phyloP scores from a whole-genome alignment of 1,284 basidiomycete species.

The Coniferiporia weirii region DNA sequence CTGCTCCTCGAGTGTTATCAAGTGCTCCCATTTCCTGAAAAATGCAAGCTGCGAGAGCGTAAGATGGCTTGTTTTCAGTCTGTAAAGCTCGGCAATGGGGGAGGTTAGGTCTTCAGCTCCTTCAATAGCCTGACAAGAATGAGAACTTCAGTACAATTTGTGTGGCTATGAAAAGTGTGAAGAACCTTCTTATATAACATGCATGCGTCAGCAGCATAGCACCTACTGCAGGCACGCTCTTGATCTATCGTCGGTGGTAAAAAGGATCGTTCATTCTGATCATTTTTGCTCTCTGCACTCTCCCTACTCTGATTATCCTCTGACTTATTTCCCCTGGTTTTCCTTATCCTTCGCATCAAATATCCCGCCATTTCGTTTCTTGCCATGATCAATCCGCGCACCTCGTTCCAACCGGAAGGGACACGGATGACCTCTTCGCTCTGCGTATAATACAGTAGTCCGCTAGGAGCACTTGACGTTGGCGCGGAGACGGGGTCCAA shows the following conservation, averaged over 20 bases:
- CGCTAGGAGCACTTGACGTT: conserved; percentile 43
- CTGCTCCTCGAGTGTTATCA: conserved; percentile 86
- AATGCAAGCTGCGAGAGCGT: conserved; percentile 66
- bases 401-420: conserved; percentile 72
- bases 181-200: conserved; percentile 88
- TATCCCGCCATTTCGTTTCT: conserved; percentile 86
- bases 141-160: conserved; percentile 1
- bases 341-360: conserved; percentile 45
- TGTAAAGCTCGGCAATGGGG: conserved; percentile 72
- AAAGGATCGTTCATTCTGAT: conserved; percentile 40
- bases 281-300: neutral
- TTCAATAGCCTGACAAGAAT: conserved; percentile 58
- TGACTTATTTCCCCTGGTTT: conserved; percentile 21
- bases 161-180: conserved; percentile 9
- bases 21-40: conserved; percentile 87
- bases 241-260: conserved; percentile 88
- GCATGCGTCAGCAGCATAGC: conserved; percentile 82
- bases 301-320: conserved; percentile 19
- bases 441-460: conserved; percentile 93
- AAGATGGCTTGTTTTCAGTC: conserved; percentile 78
- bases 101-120: conserved; percentile 53
- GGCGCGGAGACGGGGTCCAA: neutral
- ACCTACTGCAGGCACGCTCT: conserved; percentile 71
- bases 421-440: conserved; percentile 84
- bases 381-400: conserved; percentile 75